A percentile compares a stretch with the other conserved stretches of the same genome.
phyloP scores from a whole-genome alignment of 2,329 filamentous ascomycete species.

The Teratosphaeria gauchensis region DNA sequence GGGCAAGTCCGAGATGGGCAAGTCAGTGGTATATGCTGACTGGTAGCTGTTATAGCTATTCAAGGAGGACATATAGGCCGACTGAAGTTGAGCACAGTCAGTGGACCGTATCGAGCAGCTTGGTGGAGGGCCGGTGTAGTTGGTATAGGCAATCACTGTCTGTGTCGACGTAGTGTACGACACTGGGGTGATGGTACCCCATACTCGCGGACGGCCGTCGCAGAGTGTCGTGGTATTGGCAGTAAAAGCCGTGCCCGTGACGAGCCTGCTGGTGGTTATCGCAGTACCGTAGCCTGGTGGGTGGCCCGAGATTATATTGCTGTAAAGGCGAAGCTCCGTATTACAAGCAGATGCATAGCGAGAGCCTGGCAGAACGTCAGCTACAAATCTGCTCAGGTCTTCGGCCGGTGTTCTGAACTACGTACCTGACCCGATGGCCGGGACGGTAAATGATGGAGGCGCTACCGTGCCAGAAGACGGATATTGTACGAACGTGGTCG shows the following conservation, averaged over 20 bases:
- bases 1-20: not conserved
- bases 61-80: conserved; percentile 16
- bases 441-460: not conserved
- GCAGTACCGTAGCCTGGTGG: not conserved
- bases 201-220: conserved; percentile 20
- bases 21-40: not conserved
- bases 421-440: not conserved
- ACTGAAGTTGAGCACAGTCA: conserved; percentile 21
- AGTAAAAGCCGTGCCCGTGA: conserved; percentile 9
- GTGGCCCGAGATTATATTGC: not conserved
- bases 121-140: conserved; percentile 8
- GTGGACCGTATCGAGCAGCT: conserved; percentile 15
- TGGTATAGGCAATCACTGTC: conserved; percentile 3
- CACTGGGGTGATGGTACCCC: conserved; percentile 13
- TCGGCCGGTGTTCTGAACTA: not conserved
- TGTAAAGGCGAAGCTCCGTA: not conserved
- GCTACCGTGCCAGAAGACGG: not conserved
- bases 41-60: not conserved
- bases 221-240: conserved; percentile 21
- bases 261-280: not conserved
- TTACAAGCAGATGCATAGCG: not conserved
- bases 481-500: not conserved
- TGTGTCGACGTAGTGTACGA: conserved; percentile 9
- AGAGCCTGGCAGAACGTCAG: not conserved
- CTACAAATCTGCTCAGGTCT: not conserved